Conservation (phyloP, 2,329 filamentous ascomycete genomes). For the Fusarium ambrosium region DNA sequence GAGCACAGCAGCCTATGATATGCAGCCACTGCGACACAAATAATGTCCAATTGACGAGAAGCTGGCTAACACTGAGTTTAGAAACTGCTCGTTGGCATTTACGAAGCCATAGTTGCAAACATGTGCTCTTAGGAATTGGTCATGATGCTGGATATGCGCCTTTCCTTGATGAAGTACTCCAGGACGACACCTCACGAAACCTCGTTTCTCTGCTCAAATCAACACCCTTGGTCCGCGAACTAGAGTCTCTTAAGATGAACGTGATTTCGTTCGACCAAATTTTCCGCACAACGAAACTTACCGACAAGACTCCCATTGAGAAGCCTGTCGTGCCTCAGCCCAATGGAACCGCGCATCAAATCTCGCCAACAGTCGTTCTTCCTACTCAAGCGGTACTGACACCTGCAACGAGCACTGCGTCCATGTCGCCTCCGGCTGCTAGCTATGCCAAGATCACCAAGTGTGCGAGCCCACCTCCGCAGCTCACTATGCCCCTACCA, state of each 20-base stretch:
- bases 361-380: conserved; percentile 25
- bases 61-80: conserved; percentile 43
- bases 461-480: conserved; percentile 58
- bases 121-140: conserved; percentile 72
- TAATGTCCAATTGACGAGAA: not conserved
- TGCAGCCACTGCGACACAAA: not conserved
- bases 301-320: conserved; percentile 49
- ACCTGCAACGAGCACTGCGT: conserved; percentile 45
- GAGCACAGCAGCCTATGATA: not conserved
- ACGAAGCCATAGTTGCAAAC: conserved; percentile 71
- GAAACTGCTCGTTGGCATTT: conserved; percentile 70
- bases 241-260: conserved; percentile 61
- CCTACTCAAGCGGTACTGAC: conserved; percentile 36
- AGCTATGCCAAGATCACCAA: conserved; percentile 56
- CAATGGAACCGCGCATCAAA: conserved; percentile 10
- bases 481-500: conserved; percentile 55
- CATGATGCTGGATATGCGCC: conserved; percentile 73
- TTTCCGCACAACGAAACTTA: conserved; percentile 68
- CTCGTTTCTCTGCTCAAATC: conserved; percentile 70
- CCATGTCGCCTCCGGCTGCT: conserved; percentile 41
- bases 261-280: conserved; percentile 62
- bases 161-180: conserved; percentile 68
- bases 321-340: conserved; percentile 2
- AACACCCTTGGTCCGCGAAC: conserved; percentile 63
- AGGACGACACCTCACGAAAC: conserved; percentile 57